These are phyloP conservation scores for Russula virescens DNA, from an alignment of 768 basidiomycete species.

Conservation along the genomic window DNA sequence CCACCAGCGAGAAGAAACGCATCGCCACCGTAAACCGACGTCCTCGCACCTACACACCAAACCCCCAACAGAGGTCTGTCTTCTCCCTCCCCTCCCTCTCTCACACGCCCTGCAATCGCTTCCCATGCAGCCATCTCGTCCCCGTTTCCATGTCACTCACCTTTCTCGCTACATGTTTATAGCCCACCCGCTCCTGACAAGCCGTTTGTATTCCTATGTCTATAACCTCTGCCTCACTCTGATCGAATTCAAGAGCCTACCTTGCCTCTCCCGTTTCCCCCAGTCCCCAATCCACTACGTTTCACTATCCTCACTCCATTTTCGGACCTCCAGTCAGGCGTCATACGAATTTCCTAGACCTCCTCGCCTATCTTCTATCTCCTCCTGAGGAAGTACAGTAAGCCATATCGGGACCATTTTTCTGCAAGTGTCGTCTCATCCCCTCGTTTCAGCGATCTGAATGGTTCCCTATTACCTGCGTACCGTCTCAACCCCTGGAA, in stretches of 20 bases:
- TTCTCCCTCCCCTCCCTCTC: slow-evolving; percentile 23
- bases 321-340: slow-evolving; percentile 41
- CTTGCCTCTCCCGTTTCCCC: slow-evolving; percentile 29
- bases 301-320: slow-evolving; percentile 29
- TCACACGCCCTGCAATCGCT: neutral
- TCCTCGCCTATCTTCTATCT: slow-evolving; percentile 68
- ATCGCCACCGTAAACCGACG: slow-evolving; percentile 49
- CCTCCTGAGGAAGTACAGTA: slow-evolving; percentile 54
- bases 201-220: slow-evolving; percentile 14
- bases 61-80: slow-evolving; percentile 40
- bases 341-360: slow-evolving; percentile 56
- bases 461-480: slow-evolving; percentile 10
- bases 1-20: slow-evolving; percentile 80
- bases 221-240: neutral
- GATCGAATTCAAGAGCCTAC: neutral
- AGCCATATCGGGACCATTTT: slow-evolving; percentile 13
- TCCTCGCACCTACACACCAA: slow-evolving; percentile 56
- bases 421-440: neutral
- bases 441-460: slow-evolving; percentile 7
- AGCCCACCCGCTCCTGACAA: slow-evolving; percentile 16
- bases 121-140: neutral
- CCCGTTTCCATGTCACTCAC: neutral
- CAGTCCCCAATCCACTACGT: slow-evolving; percentile 30
- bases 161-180: neutral
- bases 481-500: slow-evolving; percentile 41